Conservation (phyloP, 2,329 filamentous ascomycete species). For the Pseudocercospora macadamiae region DNA sequence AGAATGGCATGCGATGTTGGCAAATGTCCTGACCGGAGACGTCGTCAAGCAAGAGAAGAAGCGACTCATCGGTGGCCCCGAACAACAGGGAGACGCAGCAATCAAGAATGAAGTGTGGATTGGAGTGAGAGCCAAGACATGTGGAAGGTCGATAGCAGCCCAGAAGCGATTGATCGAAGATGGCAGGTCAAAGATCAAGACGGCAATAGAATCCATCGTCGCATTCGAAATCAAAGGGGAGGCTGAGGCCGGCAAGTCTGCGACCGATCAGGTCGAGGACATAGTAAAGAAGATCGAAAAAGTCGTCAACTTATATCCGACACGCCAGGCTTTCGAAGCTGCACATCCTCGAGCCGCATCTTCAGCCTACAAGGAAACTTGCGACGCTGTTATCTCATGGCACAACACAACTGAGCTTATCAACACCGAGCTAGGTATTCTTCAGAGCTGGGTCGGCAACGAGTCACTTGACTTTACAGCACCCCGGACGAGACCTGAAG, state of each 20-base stretch:
- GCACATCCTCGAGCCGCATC: constrained; percentile 79
- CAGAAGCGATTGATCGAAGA: constrained; percentile 90
- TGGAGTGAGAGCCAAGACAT: constrained; percentile 79
- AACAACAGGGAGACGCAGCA: constrained; percentile 71
- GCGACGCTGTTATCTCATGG: constrained; percentile 90
- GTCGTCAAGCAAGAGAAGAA: constrained; percentile 99
- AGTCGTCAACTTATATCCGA: constrained; percentile 83
- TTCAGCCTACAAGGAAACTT: constrained; percentile 76
- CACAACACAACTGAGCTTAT: constrained; percentile 96
- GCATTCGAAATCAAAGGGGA: constrained; percentile 93
- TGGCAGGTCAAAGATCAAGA: constrained; percentile 71
- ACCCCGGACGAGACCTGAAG: constrained; percentile 67
- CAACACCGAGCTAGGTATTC: constrained; percentile 86
- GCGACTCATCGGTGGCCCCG: constrained; percentile 78
- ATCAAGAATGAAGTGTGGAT: constrained; percentile 79
- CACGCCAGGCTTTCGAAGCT: constrained; percentile 70
- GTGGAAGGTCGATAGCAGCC: constrained; percentile 79
- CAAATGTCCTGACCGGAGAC: constrained; percentile 92
- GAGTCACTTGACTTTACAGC: constrained; percentile 89
- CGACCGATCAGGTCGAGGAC: constrained; percentile 85
- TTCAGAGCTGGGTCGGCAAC: constrained; percentile 97
- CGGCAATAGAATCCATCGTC: constrained; percentile 82
- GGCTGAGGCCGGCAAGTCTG: constrained; percentile 84
- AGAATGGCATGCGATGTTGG: constrained; percentile 98
- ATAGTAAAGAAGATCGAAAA: constrained; percentile 89